Evolutionary conservation across 2,329 filamentous ascomycete species (phyloP), one percentile per base, ranked within the genome.

Genomic region (Arthroderma uncinatum): DNA sequence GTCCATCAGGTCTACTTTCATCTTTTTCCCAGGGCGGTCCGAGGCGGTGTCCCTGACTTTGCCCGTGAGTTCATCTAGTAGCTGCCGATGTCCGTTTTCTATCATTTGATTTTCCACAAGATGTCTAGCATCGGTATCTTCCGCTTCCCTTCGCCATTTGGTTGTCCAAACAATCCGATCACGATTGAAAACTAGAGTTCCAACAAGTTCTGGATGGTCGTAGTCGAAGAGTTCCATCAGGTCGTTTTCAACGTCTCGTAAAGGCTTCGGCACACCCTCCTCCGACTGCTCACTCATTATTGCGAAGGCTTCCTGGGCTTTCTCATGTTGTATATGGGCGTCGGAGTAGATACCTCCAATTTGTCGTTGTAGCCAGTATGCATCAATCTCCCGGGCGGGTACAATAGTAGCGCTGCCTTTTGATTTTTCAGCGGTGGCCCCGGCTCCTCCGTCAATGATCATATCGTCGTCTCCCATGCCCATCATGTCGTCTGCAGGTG

Each of bases 171-270:
- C 88, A 57, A 98, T 84, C 76, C 93, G 94, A 66, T 96, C 89
- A 58, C 89, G 82, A 71, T 98, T 98, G 64, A 86, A 83, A 57
- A 97, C 90, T 14, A 98, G 80, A 71, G 89, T 92, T 62, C 89
- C 85, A 25, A 97, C 93, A 56, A 96, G 79, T 62, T 96, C 90
- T 60, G 94, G 89, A 67, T 96, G 87, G 66, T 97, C 92, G 66
- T 95, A 98, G 66, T 98, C 93, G 65, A 98, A 97, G 0, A 98
- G 80, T 66, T 96, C 93, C 87, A 97, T 97, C 58, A 98, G 78
- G 61, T 98, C 93, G 71, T 98, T 98, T 68, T 98, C 93, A 57
- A 97, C 91, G 67, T 98, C 92, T 65, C 92, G 85, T 30, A 97
- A 77, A 12, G 87, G 81, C 70, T 88, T 91, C 66, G 94, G 89